Conservation (phyloP, 2,329 filamentous ascomycete species). For the Fusarium sp. region DNA sequence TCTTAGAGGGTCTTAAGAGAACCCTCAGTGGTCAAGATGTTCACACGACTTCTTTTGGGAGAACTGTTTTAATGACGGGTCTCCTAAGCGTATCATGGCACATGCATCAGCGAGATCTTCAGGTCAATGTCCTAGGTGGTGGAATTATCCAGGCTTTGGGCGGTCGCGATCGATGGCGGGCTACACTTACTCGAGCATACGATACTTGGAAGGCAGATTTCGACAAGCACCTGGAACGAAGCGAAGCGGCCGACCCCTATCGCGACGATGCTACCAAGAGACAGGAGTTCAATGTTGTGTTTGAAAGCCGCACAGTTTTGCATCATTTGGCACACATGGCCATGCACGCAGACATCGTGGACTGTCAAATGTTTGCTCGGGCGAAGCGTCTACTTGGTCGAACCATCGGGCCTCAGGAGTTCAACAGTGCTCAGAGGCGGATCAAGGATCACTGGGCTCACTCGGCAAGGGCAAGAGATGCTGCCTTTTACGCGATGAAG, state of each 20-base stretch:
- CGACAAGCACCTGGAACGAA: conserved; percentile 81
- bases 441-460: conserved; percentile 94
- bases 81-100: conserved; percentile 96
- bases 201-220: conserved; percentile 96
- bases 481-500: conserved; percentile 91
- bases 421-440: conserved; percentile 82
- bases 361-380: conserved; percentile 95
- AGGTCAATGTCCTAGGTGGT: conserved; percentile 85
- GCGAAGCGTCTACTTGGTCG: conserved; percentile 88
- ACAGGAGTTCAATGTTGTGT: conserved; percentile 76
- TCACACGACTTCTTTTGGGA: conserved; percentile 92
- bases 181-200: conserved; percentile 87
- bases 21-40: conserved; percentile 90
- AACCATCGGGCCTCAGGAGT: conserved; percentile 85
- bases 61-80: conserved; percentile 94
- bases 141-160: conserved; percentile 84
- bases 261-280: conserved; percentile 71
- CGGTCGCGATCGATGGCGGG: conserved; percentile 91
- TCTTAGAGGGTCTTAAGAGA: conserved; percentile 91
- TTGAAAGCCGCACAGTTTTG: conserved; percentile 89
- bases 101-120: conserved; percentile 95
- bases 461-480: conserved; percentile 88
- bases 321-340: conserved; percentile 98
- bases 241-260: conserved; percentile 69
- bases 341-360: conserved; percentile 97